Base-by-base conservation (phyloP, 106 monocot species). In the Dendrobium huoshanense region DNA sequence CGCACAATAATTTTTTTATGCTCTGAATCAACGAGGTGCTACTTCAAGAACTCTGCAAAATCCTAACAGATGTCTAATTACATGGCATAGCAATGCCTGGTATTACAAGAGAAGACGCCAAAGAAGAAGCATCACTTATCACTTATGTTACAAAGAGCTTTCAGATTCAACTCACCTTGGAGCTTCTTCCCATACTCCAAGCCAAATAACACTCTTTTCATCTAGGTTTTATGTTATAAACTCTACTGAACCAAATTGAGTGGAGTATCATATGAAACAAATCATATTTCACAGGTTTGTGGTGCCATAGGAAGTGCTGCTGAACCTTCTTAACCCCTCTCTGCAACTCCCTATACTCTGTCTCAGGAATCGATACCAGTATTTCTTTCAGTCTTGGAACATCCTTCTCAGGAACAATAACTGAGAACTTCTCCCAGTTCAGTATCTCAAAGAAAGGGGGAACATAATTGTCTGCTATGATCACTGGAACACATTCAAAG, bases 191-290 rank as follows among this genome's bases (percentile, higher is more conserved):
- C 64, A 65, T 24, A 70, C 31, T 70, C 0, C 33, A 70, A 70
- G 2, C 25, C 24, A 37, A 70, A 37, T 37, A 4, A 17, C 15
- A 37, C 9, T 29, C 70, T 37, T 43, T 9, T 85, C 77, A 88
- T 80, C 82, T 83, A n/a, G 42, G 42, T 58, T 79, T 85, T 17
- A 90, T 43, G 24, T 78, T 84, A 78, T 85, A 85, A 24, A 91
- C 82, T 74, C 91, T 80, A 67, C 84, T 91, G 45, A 83, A 79
- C 91, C 88, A 91, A 22, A 91, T 58, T 7, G 84, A 86, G 61
- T 91, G 88, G 42, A 91, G 82, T 27, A 88, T 81, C 91, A 91
- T 91, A 73, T 88, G 91, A 80, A 91, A 91, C 51, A 82, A 77
- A 67, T 88, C 91, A 79, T 88, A 91, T 58, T 82, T 88, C 24